phyloP scores from a whole-genome alignment of 805 yeast species.

The Metschnikowia corniflorae region DNA sequence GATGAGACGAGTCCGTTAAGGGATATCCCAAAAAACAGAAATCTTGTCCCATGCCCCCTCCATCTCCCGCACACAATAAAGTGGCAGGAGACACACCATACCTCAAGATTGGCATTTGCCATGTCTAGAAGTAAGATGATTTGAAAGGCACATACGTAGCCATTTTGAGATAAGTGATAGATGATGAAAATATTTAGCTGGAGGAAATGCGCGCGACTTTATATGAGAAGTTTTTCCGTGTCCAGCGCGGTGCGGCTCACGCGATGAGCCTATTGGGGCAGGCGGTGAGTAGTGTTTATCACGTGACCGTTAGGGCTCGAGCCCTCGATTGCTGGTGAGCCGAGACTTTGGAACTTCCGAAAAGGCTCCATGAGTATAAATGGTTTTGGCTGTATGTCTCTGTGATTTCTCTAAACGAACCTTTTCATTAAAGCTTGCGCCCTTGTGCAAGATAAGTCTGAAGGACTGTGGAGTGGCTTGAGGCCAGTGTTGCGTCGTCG shows the following conservation, averaged over 20 bases:
- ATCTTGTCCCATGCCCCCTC: slow-evolving; percentile 16
- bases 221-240: slow-evolving; percentile 4
- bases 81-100: slow-evolving; percentile 15
- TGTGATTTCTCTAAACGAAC: too few relatives aligned
- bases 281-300: too few relatives aligned
- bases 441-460: too few relatives aligned
- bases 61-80: slow-evolving; percentile 3
- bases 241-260: background rate
- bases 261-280: slow-evolving; percentile 1
- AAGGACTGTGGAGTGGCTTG: too few relatives aligned
- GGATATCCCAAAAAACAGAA: background rate
- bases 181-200: slow-evolving; percentile 2
- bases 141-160: slow-evolving; percentile 32
- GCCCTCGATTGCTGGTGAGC: too few relatives aligned
- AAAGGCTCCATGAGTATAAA: too few relatives aligned
- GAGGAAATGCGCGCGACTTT: slow-evolving; percentile 7
- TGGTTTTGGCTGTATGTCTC: too few relatives aligned
- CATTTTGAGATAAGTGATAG: slow-evolving; percentile 19
- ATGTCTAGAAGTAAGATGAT: slow-evolving; percentile 17
- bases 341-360: too few relatives aligned
- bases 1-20: slow-evolving; percentile 14
- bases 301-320: slow-evolving; percentile 9
- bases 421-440: too few relatives aligned
- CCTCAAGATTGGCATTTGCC: slow-evolving; percentile 15
- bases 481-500: too few relatives aligned